Base-by-base conservation (phyloP, 139 green algal genomes). In the Volvox africanus region DNA sequence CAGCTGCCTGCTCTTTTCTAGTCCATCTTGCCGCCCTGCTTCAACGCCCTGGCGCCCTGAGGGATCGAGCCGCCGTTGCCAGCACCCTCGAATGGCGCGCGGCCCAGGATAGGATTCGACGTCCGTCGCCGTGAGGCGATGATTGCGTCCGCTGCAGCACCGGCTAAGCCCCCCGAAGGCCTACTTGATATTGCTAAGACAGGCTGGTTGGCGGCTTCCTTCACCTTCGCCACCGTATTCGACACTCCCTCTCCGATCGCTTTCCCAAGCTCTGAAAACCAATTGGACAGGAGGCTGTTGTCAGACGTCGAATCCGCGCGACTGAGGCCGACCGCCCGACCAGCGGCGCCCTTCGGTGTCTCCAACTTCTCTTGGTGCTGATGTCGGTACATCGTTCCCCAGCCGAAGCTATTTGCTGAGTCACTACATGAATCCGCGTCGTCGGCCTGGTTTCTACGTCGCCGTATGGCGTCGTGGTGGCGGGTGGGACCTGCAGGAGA, bases 121-220 rank as follows among this genome's bases (percentile, higher is more conserved):
- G 44, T 32, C 50, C 50, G 17, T 13, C 73, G 50, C 30, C 44
- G 50, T 19, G 73, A 83, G 0, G 84, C 36, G 1, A 89, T 22
- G 26, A 90, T 61, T 24, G 50, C 73, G 73, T 90, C 86, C 30
- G 78, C 78, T 18, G 86, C 86, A 73, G 50, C 86, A 1, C 71
- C 71, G 5, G 65, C 86, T 13, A 82, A 83, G 21, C 71, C 73
- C 5, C 67, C 37, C 26, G 36, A 22, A 0, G 35, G 14, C 6
- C 26, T 6, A 36, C 24, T 65, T 2, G 86, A 21, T 22, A 36
- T 36, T 2, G 87, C 87, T 19, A 91, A 61, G 17, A 79, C 87
- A 0, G 87, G 87, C 61, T 91, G 87, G 76, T 86, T 91, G 0
- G 87, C 87, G 1, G 87, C 87, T 35, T 91, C 87, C 76, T 91